Evolutionary conservation across 208 protist genomes (phyloP).

Genomic region (Leishmania arabica): DNA sequence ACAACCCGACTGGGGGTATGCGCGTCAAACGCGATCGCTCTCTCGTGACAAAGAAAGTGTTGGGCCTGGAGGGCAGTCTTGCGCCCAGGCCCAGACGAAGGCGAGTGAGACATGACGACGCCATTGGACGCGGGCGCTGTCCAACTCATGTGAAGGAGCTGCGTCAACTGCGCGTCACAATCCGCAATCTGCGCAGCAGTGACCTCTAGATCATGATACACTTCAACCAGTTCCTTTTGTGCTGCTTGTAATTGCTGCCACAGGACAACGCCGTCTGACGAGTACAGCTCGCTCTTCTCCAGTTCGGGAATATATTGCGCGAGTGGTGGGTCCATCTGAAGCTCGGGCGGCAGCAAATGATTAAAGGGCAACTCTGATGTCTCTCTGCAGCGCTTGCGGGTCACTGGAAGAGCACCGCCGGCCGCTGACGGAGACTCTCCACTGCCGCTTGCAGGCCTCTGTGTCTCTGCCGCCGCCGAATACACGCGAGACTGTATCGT

Average conservation of each 20-base stretch:
- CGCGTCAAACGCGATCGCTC: slow-evolving; percentile 21
- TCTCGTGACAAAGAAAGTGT: slow-evolving; percentile 16
- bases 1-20: slow-evolving; percentile 25
- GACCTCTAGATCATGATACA: slow-evolving; percentile 7
- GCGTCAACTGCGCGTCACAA: slow-evolving; percentile 12
- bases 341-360: slow-evolving; percentile 55
- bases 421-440: background rate
- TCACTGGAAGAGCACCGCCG: background rate
- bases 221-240: slow-evolving; percentile 13
- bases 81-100: background rate
- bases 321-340: slow-evolving; percentile 66
- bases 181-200: background rate
- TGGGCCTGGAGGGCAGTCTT: background rate
- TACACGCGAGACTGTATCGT: slow-evolving; percentile 58
- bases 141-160: slow-evolving; percentile 6
- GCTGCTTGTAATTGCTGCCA: slow-evolving; percentile 24
- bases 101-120: background rate
- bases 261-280: background rate
- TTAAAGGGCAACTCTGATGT: slow-evolving; percentile 57
- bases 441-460: background rate
- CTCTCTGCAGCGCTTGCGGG: slow-evolving; percentile 9
- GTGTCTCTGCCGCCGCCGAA: background rate
- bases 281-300: background rate
- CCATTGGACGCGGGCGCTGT: too few relatives aligned
- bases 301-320: slow-evolving; percentile 37